Conservation (phyloP, 345 rosid genomes). For the Sonneratia caseolaris region DNA sequence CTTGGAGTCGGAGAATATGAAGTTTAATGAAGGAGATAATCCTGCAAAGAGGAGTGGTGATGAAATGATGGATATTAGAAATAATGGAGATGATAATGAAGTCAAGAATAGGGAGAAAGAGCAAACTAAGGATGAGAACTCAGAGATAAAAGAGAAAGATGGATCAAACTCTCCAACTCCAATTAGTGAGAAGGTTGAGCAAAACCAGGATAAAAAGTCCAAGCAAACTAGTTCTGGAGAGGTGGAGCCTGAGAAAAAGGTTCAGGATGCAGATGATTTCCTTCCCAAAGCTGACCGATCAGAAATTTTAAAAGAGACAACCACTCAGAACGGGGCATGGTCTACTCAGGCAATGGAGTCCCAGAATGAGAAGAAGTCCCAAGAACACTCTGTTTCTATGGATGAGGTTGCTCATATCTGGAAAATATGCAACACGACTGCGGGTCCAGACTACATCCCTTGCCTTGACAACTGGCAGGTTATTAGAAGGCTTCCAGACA, state of each 20-base stretch:
- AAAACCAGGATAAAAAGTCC: conserved; percentile 6
- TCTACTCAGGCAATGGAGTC: conserved; percentile 79
- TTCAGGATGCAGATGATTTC: conserved; percentile 29
- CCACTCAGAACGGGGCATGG: conserved; percentile 56
- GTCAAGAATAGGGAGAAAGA: neutral
- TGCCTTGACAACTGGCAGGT: conserved; percentile 82
- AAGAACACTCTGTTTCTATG: conserved; percentile 27
- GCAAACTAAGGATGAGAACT: neutral
- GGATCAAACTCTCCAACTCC: conserved; percentile 1
- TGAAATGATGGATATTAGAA: conserved; percentile 23
- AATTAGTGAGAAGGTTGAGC: conserved; percentile 9
- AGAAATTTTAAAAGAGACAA: conserved; percentile 60
- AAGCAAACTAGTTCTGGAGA: neutral
- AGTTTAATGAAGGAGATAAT: conserved; percentile 24
- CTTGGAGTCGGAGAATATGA: conserved; percentile 5
- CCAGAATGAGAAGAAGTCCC: conserved; percentile 72
- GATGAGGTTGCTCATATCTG: conserved; percentile 34
- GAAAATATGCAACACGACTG: conserved; percentile 79
- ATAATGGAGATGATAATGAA: conserved; percentile 11
- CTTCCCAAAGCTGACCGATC: conserved; percentile 43
- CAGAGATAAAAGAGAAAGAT: conserved; percentile 8
- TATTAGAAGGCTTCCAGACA: conserved; percentile 57
- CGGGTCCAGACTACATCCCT: conserved; percentile 91
- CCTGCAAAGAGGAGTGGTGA: conserved; percentile 21
- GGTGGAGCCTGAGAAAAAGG: conserved; percentile 33